These are phyloP conservation scores for Vinca minor DNA, from an alignment of 257 asterid species.

Conservation along the genomic window DNA sequence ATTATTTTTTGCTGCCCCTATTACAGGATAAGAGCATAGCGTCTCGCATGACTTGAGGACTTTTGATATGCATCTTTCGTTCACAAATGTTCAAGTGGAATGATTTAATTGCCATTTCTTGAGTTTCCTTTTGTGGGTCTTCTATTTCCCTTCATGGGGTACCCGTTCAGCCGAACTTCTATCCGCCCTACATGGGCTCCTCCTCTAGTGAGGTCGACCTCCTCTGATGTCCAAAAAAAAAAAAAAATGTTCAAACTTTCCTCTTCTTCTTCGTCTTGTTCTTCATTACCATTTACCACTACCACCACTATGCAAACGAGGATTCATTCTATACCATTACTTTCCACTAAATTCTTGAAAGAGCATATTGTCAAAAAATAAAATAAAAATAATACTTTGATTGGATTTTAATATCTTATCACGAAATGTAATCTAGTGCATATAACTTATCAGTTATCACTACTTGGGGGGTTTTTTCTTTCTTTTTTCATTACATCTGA, in stretches of 20 bases:
- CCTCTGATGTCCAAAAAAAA: no score
- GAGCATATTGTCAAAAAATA: no score
- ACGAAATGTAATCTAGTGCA: background rate
- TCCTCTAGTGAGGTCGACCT: no score
- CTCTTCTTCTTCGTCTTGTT: background rate
- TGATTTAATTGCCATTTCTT: no score
- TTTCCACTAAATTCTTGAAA: constrained; percentile 2
- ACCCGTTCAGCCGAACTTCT: no score
- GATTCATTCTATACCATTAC: constrained; percentile 3
- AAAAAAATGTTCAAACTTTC: no score
- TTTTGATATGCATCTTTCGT: background rate
- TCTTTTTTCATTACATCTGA: background rate
- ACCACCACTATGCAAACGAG: background rate
- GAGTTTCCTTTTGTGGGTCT: no score
- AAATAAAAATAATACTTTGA: no score
- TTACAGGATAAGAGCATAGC: no score
- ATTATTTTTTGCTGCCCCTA: no score
- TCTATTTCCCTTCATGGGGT: no score
- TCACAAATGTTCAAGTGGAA: background rate
- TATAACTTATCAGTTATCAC: constrained; percentile 10
- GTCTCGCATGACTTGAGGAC: background rate
- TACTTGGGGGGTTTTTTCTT: background rate
- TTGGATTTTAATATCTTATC: constrained; percentile 8
- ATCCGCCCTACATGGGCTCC: no score
- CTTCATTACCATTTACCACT: constrained; percentile 1